Evolutionary conservation across 2,329 filamentous ascomycete genomes (phyloP).

Genomic region (Diaporthe sp.): DNA sequence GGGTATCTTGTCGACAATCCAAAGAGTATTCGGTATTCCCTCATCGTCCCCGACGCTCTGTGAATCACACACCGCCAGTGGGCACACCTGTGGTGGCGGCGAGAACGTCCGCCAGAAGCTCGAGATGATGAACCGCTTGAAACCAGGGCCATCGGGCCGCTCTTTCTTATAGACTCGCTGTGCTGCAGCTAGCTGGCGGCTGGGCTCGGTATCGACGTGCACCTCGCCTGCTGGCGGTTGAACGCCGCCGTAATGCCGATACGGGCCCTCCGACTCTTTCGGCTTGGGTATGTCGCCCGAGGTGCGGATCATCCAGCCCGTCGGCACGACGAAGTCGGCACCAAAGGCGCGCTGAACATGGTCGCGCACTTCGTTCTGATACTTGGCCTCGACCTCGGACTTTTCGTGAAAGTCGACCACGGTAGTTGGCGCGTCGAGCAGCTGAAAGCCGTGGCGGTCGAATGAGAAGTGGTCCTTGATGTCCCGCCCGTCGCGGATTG

Average conservation of each 20-base stretch:
- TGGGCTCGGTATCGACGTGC: conserved; percentile 41
- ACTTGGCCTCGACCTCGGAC: neutral
- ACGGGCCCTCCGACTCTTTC: conserved; percentile 23
- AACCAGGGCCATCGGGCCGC: conserved; percentile 34
- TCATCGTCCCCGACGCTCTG: conserved; percentile 38
- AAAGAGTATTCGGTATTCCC: conserved; percentile 11
- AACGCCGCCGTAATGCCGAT: conserved; percentile 40
- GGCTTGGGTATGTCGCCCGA: conserved; percentile 37
- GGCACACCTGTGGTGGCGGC: conserved; percentile 38
- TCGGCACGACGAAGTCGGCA: conserved; percentile 33
- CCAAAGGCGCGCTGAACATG: conserved; percentile 33
- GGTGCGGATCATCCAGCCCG: conserved; percentile 41
- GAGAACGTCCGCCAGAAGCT: conserved; percentile 41
- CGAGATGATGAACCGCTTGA: conserved; percentile 41
- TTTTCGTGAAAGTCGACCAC: neutral
- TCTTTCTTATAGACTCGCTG: conserved; percentile 23
- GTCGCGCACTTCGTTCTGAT: neutral
- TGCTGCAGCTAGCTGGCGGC: conserved; percentile 37
- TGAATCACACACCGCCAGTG: conserved; percentile 40
- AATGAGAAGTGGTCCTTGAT: conserved; percentile 40
- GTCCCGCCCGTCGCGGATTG: conserved; percentile 41
- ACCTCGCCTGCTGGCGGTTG: conserved; percentile 40
- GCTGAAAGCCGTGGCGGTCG: conserved; percentile 14
- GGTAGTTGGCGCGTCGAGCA: neutral
- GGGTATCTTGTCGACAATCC: conserved; percentile 44